Percentiles rank a stretch among this genome's conserved stretches.
These are phyloP conservation scores for Aaosphaeria pasadenensis DNA, from an alignment of 2,329 filamentous ascomycete genomes.

Conservation along the genomic window DNA sequence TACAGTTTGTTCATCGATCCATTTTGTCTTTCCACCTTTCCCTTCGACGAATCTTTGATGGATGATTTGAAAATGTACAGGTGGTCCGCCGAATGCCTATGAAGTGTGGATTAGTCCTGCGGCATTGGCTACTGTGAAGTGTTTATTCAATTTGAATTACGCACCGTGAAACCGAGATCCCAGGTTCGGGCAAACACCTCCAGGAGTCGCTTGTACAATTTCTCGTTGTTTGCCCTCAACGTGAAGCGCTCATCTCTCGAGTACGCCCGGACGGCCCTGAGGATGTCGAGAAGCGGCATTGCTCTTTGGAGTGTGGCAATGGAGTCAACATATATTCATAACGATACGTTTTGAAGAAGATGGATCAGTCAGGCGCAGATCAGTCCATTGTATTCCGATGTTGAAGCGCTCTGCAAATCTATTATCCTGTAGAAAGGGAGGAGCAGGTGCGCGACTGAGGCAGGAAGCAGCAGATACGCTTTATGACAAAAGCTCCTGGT, in stretches of 20 bases:
- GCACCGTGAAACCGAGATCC: conserved; percentile 60
- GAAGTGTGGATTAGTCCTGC: neutral
- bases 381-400: too few relatives aligned
- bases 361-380: too few relatives aligned
- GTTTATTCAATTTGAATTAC: neutral
- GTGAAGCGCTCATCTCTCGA: conserved; percentile 13
- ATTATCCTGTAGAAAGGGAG: too few relatives aligned
- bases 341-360: too few relatives aligned
- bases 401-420: too few relatives aligned
- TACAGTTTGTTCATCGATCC: conserved; percentile 69
- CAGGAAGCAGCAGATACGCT: too few relatives aligned
- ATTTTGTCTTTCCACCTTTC: conserved; percentile 49
- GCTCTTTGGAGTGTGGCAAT: too few relatives aligned
- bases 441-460: too few relatives aligned
- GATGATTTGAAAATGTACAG: conserved; percentile 68
- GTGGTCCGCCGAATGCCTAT: conserved; percentile 61
- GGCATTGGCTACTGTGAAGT: neutral
- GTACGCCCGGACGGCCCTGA: conserved; percentile 13
- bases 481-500: too few relatives aligned
- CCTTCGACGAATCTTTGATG: conserved; percentile 58
- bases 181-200: conserved; percentile 41
- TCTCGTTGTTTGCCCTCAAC: conserved; percentile 17
- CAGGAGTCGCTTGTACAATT: conserved; percentile 17
- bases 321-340: too few relatives aligned
- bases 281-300: conserved; percentile 9